Base-by-base conservation (phyloP, 2,329 filamentous ascomycete genomes). In the Aspergillus sclerotialis region DNA sequence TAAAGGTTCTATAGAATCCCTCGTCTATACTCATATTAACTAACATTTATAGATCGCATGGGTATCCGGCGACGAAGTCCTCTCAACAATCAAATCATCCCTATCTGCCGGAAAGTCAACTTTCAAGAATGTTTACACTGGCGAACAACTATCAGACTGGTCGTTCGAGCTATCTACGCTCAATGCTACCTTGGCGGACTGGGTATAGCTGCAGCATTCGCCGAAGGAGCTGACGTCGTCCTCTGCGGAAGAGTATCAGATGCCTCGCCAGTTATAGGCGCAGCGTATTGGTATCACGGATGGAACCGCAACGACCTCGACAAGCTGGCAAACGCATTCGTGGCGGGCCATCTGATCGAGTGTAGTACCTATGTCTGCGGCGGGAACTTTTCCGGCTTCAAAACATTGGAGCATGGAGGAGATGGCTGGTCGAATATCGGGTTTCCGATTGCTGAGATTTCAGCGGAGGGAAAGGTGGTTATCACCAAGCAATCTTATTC, bases 371-470 rank as follows among this genome's bases (percentile, higher is more conserved):
- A 67, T 37, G 61, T 67, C 19, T 61, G 55, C 10, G 64, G 64
- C 3, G 65, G 63, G 2, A 67, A 68, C 41, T 68, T 62, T 36
- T 58, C 60, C 3, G 65, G 65, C 2, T 68, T 68, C 55, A 67
- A 52, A 25, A 40, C 29, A 19, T 54, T 46, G 30, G 63, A 55
- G 36, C 35, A 40, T 11, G 45, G 40, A 13, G 30, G 29, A 3
- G 48, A 52, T 14, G 49, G 61, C 15, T 71, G 66, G 65, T 42
- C 60, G 6, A 62, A 72, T 33, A 64, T 65, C 12, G 67, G 64
- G 21, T 69, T 60, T 39, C 65, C 65, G 1, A 68, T 70, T 30
- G 66, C 64, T 4, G 65, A 69, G 40, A 66, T 70, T 27, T 59
- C 59, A 10, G 39, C 46, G 0, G 52, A 60, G 14, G 67, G 67